Base-by-base conservation (phyloP, 2,329 filamentous ascomycete genomes). In the Hypoxylon sp. region DNA sequence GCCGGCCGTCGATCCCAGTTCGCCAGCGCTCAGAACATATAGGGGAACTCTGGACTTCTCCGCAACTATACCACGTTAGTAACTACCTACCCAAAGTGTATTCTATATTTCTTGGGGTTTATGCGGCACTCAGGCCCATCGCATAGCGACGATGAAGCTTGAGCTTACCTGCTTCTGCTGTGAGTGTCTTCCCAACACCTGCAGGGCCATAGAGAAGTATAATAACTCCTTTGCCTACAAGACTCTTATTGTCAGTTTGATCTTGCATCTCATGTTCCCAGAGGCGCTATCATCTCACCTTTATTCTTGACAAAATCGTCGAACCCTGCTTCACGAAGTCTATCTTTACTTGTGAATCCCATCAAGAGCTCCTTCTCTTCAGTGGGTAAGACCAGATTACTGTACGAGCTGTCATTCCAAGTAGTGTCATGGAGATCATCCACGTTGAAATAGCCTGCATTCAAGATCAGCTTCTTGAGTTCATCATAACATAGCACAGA, bases 141-240 rank as follows among this genome's bases (percentile, higher is more conserved):
- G 3, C 2, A 3, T 27, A 17, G 8, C 8, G 19, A 11, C 21
- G 5, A 31, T 21, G 46, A 6, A n/a, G 8, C n/a, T 31, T 21
- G 44, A 27, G 13, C 19, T 59, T 17, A 59, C 56, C 37, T 54
- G 29, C 37, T 32, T 62, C 58, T 27, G 50, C 50, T 27, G 58
- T 62, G 27, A 54, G 37, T 0, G 48, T 54, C 21, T 62, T 62
- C 6, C 50, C 48, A 29, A 62, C 58, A 21, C 50, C 58, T 37
- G 58, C 11, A 5, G 58, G 58, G 2, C 58, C 58, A 17, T 35
- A 47, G 27, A 62, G 58, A 35, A 54, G 50, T 37, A 62, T 46
- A 10, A 62, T 54, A n/a, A 62, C 5, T n/a, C 58, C 39, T 21
- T 54, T 46, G 10, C 50, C 58, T 62, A 52, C 1, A 37, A n/a